A percentile compares a stretch with the other conserved stretches of the same genome.
Evolutionary conservation across 2,329 filamentous ascomycete genomes (phyloP).

Genomic region (Cercospora sojina): DNA sequence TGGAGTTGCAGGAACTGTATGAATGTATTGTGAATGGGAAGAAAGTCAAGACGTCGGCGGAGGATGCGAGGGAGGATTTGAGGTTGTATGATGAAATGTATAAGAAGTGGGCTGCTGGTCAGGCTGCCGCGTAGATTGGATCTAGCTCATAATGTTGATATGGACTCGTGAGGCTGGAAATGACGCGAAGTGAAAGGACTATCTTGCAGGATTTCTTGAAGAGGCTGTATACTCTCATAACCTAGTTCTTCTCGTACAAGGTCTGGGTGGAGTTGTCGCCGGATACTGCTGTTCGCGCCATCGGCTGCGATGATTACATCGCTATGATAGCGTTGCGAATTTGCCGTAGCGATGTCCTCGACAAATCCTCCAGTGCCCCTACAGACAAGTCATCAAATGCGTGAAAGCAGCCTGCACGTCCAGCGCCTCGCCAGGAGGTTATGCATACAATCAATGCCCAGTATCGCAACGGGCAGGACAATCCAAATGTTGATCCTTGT

Average conservation of each 20-base stretch:
- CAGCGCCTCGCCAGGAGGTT: slow-evolving; percentile 8
- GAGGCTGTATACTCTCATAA: slow-evolving; percentile 2
- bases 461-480: background rate
- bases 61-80: slow-evolving; percentile 46
- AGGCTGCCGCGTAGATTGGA: background rate
- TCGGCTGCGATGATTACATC: slow-evolving; percentile 30
- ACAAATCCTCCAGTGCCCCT: background rate
- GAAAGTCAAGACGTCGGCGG: slow-evolving; percentile 43
- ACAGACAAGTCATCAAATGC: background rate
- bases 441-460: background rate
- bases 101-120: slow-evolving; percentile 20
- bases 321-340: slow-evolving; percentile 10
- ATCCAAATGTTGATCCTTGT: background rate
- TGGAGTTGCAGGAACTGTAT: slow-evolving; percentile 45
- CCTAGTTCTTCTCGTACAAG: slow-evolving; percentile 24
- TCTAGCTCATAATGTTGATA: background rate
- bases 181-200: too few relatives aligned
- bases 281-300: slow-evolving; percentile 26
- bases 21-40: slow-evolving; percentile 42
- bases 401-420: background rate
- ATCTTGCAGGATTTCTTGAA: background rate
- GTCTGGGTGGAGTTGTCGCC: slow-evolving; percentile 21
- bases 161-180: too few relatives aligned
- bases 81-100: slow-evolving; percentile 38
- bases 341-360: slow-evolving; percentile 13